These are phyloP conservation scores for Emmonsia crescens DNA, from an alignment of 2,329 filamentous ascomycete genomes.

Conservation along the genomic window DNA sequence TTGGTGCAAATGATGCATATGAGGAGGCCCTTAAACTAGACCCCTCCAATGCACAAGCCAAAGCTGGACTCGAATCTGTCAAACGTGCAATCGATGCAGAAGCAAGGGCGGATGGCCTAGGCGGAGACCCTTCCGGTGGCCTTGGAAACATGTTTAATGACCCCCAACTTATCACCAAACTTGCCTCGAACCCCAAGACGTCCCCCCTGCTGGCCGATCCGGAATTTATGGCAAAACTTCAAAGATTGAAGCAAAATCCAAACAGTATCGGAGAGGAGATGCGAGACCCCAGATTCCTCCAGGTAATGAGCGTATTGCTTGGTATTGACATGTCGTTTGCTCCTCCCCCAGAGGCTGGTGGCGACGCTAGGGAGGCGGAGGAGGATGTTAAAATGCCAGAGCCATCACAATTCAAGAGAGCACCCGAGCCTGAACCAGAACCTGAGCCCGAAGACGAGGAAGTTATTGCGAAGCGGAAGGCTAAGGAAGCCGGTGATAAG, in stretches of 20 bases:
- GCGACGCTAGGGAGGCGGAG: constrained; percentile 42
- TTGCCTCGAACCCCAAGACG: constrained; percentile 91
- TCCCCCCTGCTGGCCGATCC: constrained; percentile 67
- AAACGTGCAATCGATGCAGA: constrained; percentile 80
- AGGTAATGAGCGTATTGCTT: constrained; percentile 86
- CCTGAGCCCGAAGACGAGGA: constrained; percentile 69
- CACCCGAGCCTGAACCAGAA: constrained; percentile 43
- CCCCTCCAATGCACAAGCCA: constrained; percentile 81
- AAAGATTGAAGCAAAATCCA: constrained; percentile 71
- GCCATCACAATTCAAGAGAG: constrained; percentile 37
- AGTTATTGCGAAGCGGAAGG: constrained; percentile 69
- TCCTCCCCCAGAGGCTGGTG: constrained; percentile 38
- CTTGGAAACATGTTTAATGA: constrained; percentile 93
- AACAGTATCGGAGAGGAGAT: constrained; percentile 68
- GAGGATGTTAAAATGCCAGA: constrained; percentile 75
- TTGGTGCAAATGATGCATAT: constrained; percentile 80
- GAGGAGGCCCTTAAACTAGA: constrained; percentile 91
- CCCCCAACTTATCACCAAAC: constrained; percentile 78
- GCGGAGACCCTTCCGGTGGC: constrained; percentile 58
- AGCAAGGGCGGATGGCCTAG: constrained; percentile 49
- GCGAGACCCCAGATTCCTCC: constrained; percentile 80
- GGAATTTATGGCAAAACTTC: constrained; percentile 81
- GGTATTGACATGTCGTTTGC: constrained; percentile 82
- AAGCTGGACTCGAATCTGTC: constrained; percentile 74
- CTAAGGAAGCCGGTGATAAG: constrained; percentile 84